These are phyloP conservation scores for Coniferiporia sulphurascens DNA, from an alignment of 1,284 basidiomycete species.

Conservation along the genomic window DNA sequence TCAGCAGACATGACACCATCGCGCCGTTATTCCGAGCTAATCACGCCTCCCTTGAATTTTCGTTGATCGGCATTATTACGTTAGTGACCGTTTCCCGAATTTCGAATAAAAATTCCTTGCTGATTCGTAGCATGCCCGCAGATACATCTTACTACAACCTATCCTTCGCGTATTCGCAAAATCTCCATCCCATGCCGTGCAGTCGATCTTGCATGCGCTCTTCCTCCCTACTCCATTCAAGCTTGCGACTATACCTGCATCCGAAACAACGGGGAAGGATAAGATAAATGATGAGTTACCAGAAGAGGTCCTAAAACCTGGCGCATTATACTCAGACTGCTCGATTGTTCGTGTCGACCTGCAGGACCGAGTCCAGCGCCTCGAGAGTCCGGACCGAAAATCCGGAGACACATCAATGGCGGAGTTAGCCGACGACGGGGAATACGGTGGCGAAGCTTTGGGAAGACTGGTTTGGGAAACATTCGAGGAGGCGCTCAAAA, in stretches of 20 bases:
- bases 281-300: constrained; percentile 3
- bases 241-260: constrained; percentile 24
- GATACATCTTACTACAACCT: constrained; percentile 58
- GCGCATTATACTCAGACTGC: constrained; percentile 28
- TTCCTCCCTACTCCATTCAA: constrained; percentile 76
- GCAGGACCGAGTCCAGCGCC: neutral
- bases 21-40: constrained; percentile 51
- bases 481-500: constrained; percentile 57
- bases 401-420: neutral
- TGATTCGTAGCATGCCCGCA: constrained; percentile 23
- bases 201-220: constrained; percentile 63
- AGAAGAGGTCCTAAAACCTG: constrained; percentile 25
- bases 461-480: constrained; percentile 71
- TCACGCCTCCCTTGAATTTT: constrained; percentile 24
- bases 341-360: constrained; percentile 21
- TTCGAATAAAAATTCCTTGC: neutral
- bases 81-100: constrained; percentile 1
- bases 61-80: constrained; percentile 12
- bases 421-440: constrained; percentile 52
- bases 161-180: constrained; percentile 60
- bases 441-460: constrained; percentile 60
- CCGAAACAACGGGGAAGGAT: constrained; percentile 2
- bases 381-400: constrained; percentile 13
- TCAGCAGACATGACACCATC: constrained; percentile 62
- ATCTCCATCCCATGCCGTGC: constrained; percentile 48